phyloP scores from a whole-genome alignment of 2,329 filamentous ascomycete species.

The Venturia carpophila region DNA sequence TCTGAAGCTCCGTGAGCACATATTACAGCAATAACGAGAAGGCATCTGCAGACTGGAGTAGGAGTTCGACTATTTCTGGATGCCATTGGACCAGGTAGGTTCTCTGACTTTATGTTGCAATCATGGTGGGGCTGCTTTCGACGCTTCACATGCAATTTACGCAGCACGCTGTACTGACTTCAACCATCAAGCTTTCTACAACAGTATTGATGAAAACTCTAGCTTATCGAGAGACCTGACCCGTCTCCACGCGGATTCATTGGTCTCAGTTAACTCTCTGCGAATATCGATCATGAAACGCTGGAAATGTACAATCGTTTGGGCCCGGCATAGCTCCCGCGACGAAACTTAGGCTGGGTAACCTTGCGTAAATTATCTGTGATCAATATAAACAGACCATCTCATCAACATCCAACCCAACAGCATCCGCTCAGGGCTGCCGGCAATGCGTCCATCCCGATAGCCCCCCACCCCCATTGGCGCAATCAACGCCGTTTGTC shows the following conservation, averaged over 20 bases:
- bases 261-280: neutral
- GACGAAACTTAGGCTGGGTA: neutral
- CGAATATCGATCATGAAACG: neutral
- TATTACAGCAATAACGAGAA: slow-evolving; percentile 8
- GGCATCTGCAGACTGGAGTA: neutral
- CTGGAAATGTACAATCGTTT: neutral
- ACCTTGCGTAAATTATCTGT: slow-evolving; percentile 5
- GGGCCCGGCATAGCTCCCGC: neutral
- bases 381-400: slow-evolving; percentile 7
- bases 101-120: slow-evolving; percentile 2
- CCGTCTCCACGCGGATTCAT: neutral
- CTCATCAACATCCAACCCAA: slow-evolving; percentile 2
- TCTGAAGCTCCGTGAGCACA: slow-evolving; percentile 6
- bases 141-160: neutral
- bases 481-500: neutral
- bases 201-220: neutral
- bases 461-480: slow-evolving; percentile 10
- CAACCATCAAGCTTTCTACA: neutral
- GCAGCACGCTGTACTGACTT: neutral
- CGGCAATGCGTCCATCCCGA: neutral
- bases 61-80: neutral
- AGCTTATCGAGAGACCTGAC: neutral
- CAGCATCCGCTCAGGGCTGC: neutral
- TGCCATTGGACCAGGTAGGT: neutral
- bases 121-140: neutral